These are phyloP conservation scores for Mycena olivaceomarginata DNA, from an alignment of 768 basidiomycete genomes.

Conservation along the genomic window DNA sequence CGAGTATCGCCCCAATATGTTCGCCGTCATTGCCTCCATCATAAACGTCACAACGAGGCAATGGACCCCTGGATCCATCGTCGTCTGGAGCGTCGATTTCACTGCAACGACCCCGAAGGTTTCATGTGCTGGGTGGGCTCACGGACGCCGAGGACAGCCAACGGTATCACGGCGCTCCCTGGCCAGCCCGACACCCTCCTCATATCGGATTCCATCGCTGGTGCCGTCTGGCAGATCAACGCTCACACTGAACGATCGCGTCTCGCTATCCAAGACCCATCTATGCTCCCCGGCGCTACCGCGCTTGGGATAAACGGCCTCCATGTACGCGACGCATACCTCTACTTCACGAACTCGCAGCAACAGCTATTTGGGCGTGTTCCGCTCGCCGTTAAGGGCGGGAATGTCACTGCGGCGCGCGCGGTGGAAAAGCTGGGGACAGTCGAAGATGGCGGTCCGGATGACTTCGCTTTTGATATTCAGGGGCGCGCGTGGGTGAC, in stretches of 20 bases:
- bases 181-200: neutral
- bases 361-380: neutral
- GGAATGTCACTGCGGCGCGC: neutral
- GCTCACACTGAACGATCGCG: neutral
- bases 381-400: neutral
- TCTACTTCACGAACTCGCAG: neutral
- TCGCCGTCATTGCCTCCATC: neutral
- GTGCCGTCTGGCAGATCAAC: neutral
- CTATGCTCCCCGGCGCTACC: neutral
- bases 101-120: neutral
- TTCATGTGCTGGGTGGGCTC: neutral
- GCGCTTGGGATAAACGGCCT: neutral
- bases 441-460: neutral
- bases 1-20: constrained; percentile 12
- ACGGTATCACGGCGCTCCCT: neutral
- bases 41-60: neutral
- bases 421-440: neutral
- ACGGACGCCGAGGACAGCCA: neutral
- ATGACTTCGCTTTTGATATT: neutral
- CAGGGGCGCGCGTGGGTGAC: constrained; percentile 5
- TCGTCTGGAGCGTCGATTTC: neutral
- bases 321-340: neutral
- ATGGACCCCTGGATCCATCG: neutral
- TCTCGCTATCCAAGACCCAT: neutral
- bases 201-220: neutral